Conservation (phyloP, 805 yeast species). For the Schizosaccharomyces octosporus region DNA sequence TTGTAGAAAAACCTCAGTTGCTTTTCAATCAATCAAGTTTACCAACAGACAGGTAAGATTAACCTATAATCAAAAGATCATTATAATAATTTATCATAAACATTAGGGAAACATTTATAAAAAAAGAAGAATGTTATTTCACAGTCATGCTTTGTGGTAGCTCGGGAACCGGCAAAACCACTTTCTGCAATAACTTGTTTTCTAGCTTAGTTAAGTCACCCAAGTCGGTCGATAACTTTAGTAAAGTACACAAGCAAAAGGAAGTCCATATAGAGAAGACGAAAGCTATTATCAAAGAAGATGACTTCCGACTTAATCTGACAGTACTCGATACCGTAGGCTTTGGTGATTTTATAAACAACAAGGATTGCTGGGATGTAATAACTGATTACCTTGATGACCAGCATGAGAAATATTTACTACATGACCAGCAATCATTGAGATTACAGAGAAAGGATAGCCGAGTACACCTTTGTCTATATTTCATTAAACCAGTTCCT, state of each 20-base stretch:
- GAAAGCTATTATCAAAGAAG: constrained; percentile 32
- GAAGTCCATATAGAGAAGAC: constrained; percentile 18
- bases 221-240: constrained; percentile 16
- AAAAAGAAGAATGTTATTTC: not conserved
- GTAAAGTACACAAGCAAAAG: constrained; percentile 17
- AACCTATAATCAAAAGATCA: not conserved
- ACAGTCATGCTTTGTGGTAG: not conserved
- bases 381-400: constrained; percentile 54
- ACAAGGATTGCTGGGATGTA: constrained; percentile 40
- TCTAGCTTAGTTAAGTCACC: constrained; percentile 20
- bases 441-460: constrained; percentile 29
- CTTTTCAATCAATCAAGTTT: not conserved
- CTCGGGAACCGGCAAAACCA: constrained; percentile 60
- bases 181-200: constrained; percentile 60
- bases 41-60: not conserved
- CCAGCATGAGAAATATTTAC: constrained; percentile 40
- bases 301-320: constrained; percentile 31
- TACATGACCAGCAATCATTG: constrained; percentile 56
- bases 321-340: constrained; percentile 54
- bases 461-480: constrained; percentile 66
- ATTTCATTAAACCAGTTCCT: constrained; percentile 51
- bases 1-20: not conserved
- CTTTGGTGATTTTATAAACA: constrained; percentile 48
- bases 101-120: not conserved
- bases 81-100: not conserved